Percentiles rank a stretch among this genome's conserved stretches.
Evolutionary conservation across 1,139 yeast species (phyloP).

Genomic region (Arxiozyma slooffiae): DNA sequence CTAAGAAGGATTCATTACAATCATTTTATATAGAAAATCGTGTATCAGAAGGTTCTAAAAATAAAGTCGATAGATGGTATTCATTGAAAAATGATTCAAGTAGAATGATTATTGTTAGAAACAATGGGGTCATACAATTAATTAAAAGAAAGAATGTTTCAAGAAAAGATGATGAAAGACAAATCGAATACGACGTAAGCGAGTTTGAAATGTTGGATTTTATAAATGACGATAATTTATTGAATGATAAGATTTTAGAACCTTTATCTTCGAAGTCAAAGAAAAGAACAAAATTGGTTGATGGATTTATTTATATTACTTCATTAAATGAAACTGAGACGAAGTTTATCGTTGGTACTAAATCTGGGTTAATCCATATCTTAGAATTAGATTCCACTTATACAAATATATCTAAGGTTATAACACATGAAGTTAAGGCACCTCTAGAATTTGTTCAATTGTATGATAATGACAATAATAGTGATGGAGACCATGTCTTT

Average conservation of each 20-base stretch:
- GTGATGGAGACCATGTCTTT: constrained; percentile 34
- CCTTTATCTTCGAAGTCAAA: constrained; percentile 19
- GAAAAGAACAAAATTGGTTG: constrained; percentile 22
- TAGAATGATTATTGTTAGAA: constrained; percentile 24
- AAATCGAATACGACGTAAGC: constrained; percentile 11
- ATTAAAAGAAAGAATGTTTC: constrained; percentile 12
- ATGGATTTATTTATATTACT: constrained; percentile 22
- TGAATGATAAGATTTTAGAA: constrained; percentile 19
- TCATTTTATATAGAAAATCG: constrained; percentile 40
- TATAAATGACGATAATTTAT: constrained; percentile 9
- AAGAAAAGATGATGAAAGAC: constrained; percentile 11
- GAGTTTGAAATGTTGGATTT: constrained; percentile 9
- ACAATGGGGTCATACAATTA: constrained; percentile 27
- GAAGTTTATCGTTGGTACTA: constrained; percentile 33
- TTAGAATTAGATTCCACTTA: constrained; percentile 23
- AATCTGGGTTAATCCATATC: constrained; percentile 43
- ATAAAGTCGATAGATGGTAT: constrained; percentile 15
- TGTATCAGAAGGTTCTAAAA: constrained; percentile 32
- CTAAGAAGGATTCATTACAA: constrained; percentile 46
- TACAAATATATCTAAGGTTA: constrained; percentile 9
- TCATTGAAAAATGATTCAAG: constrained; percentile 6
- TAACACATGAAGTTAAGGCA: constrained; percentile 29
- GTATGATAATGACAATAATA: constrained; percentile 30
- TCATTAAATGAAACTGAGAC: constrained; percentile 10
- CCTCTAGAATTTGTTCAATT: constrained; percentile 40